Evolutionary conservation across 202 grass and related monocot genomes (phyloP).

Genomic region (Hordeum pubiflorum): DNA sequence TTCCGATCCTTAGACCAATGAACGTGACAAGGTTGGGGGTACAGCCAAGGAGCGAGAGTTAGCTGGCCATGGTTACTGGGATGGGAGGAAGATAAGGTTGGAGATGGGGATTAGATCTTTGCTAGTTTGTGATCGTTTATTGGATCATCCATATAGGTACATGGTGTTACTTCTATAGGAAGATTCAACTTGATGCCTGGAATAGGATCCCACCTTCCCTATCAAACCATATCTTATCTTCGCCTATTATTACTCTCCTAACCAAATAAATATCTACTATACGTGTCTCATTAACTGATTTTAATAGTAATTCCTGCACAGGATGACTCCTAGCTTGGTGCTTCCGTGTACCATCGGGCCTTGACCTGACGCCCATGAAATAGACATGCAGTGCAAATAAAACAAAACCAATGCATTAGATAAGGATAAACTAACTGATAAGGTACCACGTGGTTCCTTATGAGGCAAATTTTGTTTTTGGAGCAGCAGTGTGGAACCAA

Average conservation of each 20-base stretch:
- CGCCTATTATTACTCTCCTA: neutral
- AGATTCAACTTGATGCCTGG: neutral
- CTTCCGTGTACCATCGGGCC: neutral
- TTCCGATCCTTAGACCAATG: neutral
- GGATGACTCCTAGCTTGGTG: neutral
- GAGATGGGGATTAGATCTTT: neutral
- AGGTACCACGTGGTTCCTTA: neutral
- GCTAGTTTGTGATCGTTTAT: neutral
- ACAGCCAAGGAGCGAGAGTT: neutral
- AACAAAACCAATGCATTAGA: neutral
- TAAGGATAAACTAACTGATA: neutral
- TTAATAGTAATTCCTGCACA: neutral
- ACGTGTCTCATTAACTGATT: neutral
- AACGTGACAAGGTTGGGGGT: neutral
- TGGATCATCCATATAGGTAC: neutral
- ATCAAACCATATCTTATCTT: neutral
- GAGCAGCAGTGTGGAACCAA: neutral
- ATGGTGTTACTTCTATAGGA: neutral
- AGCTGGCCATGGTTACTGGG: neutral
- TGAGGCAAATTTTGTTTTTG: neutral
- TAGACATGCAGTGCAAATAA: neutral
- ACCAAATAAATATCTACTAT: neutral
- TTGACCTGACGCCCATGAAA: neutral
- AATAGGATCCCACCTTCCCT: neutral
- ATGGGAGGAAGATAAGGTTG: neutral